phyloP scores from a whole-genome alignment of 2,329 filamentous ascomycete species.

The Penicillium psychrosexuale region DNA sequence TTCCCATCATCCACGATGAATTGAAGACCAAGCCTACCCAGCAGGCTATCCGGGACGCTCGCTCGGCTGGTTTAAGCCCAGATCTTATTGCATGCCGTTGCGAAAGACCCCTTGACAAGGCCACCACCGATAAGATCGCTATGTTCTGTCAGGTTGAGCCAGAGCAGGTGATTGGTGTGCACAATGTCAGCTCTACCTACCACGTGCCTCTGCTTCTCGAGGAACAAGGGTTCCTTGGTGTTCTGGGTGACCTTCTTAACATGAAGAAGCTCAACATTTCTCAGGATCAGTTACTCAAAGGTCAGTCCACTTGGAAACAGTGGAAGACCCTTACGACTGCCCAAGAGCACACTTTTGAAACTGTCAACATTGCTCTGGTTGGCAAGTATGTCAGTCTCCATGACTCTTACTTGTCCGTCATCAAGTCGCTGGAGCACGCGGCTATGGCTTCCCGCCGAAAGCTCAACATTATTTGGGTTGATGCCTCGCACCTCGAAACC shows the following conservation, averaged over 20 bases:
- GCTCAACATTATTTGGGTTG: constrained; percentile 67
- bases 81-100: constrained; percentile 92
- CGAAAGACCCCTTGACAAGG: constrained; percentile 67
- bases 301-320: constrained; percentile 67
- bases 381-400: constrained; percentile 86
- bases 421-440: constrained; percentile 59
- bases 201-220: constrained; percentile 87
- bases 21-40: constrained; percentile 98
- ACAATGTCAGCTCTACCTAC: constrained; percentile 85
- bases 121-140: constrained; percentile 81
- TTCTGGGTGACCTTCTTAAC: constrained; percentile 62
- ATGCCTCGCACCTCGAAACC: constrained; percentile 77
- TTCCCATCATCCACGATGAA: constrained; percentile 70
- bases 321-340: constrained; percentile 72
- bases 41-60: constrained; percentile 76
- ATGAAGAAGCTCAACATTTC: constrained; percentile 50
- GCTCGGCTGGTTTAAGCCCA: constrained; percentile 71
- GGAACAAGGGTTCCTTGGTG: constrained; percentile 70
- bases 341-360: constrained; percentile 63
- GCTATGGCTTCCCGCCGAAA: constrained; percentile 15
- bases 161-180: constrained; percentile 80
- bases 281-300: constrained; percentile 57
- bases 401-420: constrained; percentile 79
- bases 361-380: constrained; percentile 80
- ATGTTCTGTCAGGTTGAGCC: constrained; percentile 81